Conservation (phyloP, 1,284 basidiomycete genomes). For the Ganoderma boninense region DNA sequence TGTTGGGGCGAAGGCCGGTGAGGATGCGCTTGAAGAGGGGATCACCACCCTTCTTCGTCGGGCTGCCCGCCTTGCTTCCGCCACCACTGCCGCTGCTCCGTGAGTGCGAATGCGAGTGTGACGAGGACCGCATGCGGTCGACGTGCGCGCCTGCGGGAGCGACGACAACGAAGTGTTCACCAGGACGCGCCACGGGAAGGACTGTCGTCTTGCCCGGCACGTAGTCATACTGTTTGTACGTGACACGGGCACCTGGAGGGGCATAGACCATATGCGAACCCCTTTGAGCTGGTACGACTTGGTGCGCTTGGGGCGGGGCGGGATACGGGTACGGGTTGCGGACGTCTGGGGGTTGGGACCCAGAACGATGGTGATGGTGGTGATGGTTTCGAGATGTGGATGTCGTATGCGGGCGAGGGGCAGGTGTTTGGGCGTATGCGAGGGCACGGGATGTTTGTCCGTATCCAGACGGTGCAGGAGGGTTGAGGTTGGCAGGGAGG, state of each 20-base stretch:
- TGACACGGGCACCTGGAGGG: conserved; percentile 20
- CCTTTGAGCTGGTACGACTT: conserved; percentile 11
- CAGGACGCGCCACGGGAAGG: conserved; percentile 37
- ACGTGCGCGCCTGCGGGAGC: conserved; percentile 39
- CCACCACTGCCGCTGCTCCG: neutral
- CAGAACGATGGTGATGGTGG: conserved; percentile 23
- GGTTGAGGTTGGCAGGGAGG: conserved; percentile 15
- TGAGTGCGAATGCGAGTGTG: conserved; percentile 29
- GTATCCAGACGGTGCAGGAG: neutral
- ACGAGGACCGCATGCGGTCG: conserved; percentile 23
- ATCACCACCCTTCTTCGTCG: conserved; percentile 31
- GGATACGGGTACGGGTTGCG: conserved; percentile 22
- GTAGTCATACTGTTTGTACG: conserved; percentile 32
- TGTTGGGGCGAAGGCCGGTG: conserved; percentile 32
- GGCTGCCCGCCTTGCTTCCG: conserved; percentile 28
- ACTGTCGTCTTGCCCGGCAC: conserved; percentile 35
- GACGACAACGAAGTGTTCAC: conserved; percentile 41
- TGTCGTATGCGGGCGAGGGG: conserved; percentile 8
- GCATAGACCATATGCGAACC: conserved; percentile 25
- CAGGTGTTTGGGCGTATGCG: conserved; percentile 26
- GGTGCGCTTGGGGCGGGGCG: conserved; percentile 15
- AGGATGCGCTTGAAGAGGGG: conserved; percentile 41
- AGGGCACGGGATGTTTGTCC: conserved; percentile 27
- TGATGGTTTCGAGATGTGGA: conserved; percentile 16
- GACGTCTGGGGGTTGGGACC: conserved; percentile 22